A percentile compares a stretch with the other conserved stretches of the same genome.
phyloP scores from a whole-genome alignment of 768 basidiomycete species.

The Amanita molliuscula region DNA sequence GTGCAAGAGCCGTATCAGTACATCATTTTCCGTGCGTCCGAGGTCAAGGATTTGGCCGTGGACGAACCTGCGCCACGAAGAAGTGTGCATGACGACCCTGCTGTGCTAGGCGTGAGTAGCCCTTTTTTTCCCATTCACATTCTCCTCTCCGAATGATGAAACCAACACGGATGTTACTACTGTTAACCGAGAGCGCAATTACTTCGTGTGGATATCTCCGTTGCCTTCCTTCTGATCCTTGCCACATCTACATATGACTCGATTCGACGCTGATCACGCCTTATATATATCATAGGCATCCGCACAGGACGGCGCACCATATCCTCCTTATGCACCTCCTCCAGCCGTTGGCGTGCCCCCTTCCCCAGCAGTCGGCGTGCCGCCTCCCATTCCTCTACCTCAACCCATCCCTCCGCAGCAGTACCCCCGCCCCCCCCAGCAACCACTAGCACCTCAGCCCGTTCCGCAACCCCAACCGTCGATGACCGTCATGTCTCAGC shows the following conservation, averaged over 20 bases:
- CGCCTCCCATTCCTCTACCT: conserved; percentile 16
- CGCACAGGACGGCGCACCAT: conserved; percentile 25
- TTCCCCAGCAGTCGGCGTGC: conserved; percentile 2
- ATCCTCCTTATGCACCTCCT: conserved; percentile 14
- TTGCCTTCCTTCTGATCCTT: conserved; percentile 51
- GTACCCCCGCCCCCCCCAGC: conserved; percentile 7
- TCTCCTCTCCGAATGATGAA: conserved; percentile 17
- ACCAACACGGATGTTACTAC: conserved; percentile 21
- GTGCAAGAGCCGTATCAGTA: conserved; percentile 79
- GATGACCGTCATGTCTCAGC: conserved; percentile 8
- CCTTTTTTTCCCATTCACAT: conserved; percentile 5
- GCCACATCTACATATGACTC: neutral
- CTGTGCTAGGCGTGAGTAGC: conserved; percentile 67
- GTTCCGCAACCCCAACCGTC: neutral
- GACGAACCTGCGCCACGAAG: conserved; percentile 53
- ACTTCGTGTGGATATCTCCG: conserved; percentile 40
- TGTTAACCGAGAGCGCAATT: conserved; percentile 27
- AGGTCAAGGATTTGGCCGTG: conserved; percentile 83
- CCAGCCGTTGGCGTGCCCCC: too few relatives aligned
- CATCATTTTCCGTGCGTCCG: conserved; percentile 85
- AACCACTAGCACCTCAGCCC: neutral
- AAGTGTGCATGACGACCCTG: conserved; percentile 77
- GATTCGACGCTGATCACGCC: neutral
- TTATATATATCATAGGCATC: conserved; percentile 31
- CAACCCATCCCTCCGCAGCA: conserved; percentile 17